Conservation (phyloP, 768 basidiomycete species). For the Boletus speciosus region DNA sequence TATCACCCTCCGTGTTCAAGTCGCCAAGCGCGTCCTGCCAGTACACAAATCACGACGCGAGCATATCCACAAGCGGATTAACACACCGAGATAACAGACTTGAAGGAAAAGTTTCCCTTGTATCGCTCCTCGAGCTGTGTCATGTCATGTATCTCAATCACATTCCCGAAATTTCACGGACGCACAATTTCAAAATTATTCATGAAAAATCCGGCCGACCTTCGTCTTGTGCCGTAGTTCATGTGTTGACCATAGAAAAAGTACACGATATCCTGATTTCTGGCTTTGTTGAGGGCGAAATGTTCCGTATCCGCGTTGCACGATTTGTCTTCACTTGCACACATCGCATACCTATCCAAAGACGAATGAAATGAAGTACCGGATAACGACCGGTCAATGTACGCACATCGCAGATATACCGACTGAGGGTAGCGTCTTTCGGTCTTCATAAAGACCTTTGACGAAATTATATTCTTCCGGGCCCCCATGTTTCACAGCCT, state of each 20-base stretch:
- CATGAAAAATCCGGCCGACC: slow-evolving; percentile 60
- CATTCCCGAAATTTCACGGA: slow-evolving; percentile 3
- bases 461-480: slow-evolving; percentile 70
- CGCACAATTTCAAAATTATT: slow-evolving; percentile 63
- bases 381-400: not conserved
- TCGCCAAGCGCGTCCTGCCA: slow-evolving; percentile 37
- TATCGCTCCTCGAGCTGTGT: slow-evolving; percentile 62
- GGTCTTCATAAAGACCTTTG: slow-evolving; percentile 63
- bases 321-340: slow-evolving; percentile 50
- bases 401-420: slow-evolving; percentile 63
- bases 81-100: slow-evolving; percentile 50
- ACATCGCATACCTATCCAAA: slow-evolving; percentile 56
- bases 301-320: slow-evolving; percentile 62
- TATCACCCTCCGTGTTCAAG: slow-evolving; percentile 68
- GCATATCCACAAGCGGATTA: not conserved
- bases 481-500: slow-evolving; percentile 77
- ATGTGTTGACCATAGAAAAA: slow-evolving; percentile 56
- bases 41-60: slow-evolving; percentile 7
- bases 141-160: not conserved
- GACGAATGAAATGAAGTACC: not conserved
- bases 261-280: slow-evolving; percentile 60
- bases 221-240: slow-evolving; percentile 55
- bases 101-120: slow-evolving; percentile 63
- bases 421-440: slow-evolving; percentile 70
- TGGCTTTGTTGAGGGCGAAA: slow-evolving; percentile 51